These are phyloP conservation scores for Cryptococcus deneoformans DNA, from an alignment of 1,284 basidiomycete genomes.

Conservation along the genomic window DNA sequence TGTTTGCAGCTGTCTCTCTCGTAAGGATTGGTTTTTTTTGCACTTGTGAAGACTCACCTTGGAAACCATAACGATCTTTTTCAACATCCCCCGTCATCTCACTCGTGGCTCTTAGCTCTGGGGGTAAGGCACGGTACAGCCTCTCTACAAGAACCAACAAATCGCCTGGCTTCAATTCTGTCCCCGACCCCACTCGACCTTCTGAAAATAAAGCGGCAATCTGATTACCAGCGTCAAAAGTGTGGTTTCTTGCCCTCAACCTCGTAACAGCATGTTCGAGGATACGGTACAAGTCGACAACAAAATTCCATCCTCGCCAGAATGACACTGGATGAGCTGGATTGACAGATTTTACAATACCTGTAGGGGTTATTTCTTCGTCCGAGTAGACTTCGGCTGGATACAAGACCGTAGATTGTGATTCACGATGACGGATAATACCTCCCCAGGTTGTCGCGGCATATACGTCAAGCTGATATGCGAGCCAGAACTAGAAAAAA, in stretches of 20 bases:
- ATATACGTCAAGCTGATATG: constrained; percentile 45
- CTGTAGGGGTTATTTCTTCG: constrained; percentile 27
- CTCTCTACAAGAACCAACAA: constrained; percentile 31
- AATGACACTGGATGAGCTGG: constrained; percentile 23
- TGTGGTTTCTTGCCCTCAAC: constrained; percentile 21
- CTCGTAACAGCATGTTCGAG: constrained; percentile 42
- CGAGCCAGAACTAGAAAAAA: constrained; percentile 39
- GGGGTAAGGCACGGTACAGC: constrained; percentile 36
- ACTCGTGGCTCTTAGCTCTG: constrained; percentile 32
- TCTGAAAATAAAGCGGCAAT: constrained; percentile 23
- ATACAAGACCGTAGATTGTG: constrained; percentile 42
- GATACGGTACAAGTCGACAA: constrained; percentile 43
- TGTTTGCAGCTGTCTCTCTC: constrained; percentile 35
- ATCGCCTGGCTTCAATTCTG: constrained; percentile 24
- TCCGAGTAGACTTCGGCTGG: constrained; percentile 39
- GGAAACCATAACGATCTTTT: constrained; percentile 41
- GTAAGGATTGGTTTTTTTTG: background rate
- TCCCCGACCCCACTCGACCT: background rate
- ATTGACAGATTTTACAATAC: background rate
- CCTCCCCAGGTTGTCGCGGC: constrained; percentile 40
- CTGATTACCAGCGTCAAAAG: constrained; percentile 12
- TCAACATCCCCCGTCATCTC: constrained; percentile 33
- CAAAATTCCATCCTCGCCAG: constrained; percentile 45
- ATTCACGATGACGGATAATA: constrained; percentile 39
- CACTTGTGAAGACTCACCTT: constrained; percentile 27